Percentiles rank a stretch among this genome's conserved stretches.
phyloP scores from a whole-genome alignment of 768 basidiomycete species.

The Hemileccinum impolitum region DNA sequence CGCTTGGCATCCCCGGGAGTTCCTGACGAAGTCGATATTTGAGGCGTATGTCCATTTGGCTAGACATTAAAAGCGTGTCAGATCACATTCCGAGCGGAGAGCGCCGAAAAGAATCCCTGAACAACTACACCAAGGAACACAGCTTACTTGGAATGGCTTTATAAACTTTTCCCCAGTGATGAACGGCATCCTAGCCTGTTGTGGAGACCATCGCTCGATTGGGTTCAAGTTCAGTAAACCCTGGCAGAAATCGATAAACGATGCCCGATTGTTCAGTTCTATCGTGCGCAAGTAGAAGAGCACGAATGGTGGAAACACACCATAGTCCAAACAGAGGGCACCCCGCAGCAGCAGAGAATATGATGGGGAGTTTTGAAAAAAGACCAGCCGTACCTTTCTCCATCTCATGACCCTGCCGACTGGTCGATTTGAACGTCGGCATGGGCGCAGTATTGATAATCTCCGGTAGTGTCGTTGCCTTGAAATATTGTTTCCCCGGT shows the following conservation, averaged over 20 bases:
- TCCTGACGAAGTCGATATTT: slow-evolving; percentile 30
- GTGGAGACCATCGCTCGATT: slow-evolving; percentile 93
- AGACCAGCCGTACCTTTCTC: slow-evolving; percentile 69
- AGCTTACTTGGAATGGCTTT: slow-evolving; percentile 75
- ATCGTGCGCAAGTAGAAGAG: slow-evolving; percentile 16
- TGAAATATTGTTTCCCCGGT: slow-evolving; percentile 98
- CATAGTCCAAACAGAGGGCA: background rate
- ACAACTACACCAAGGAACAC: background rate
- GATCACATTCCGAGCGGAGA: slow-evolving; percentile 2
- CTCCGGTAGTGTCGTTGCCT: slow-evolving; percentile 87
- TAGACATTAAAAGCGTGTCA: slow-evolving; percentile 20
- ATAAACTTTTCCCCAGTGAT: slow-evolving; percentile 96
- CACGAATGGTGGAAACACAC: slow-evolving; percentile 9
- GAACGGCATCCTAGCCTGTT: slow-evolving; percentile 93
- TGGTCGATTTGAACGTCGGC: slow-evolving; percentile 74
- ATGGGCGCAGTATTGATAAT: slow-evolving; percentile 97
- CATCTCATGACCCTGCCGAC: slow-evolving; percentile 71
- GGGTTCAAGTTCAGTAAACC: slow-evolving; percentile 94
- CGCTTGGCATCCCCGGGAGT: slow-evolving; percentile 65
- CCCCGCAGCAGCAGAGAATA: no score
- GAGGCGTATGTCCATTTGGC: slow-evolving; percentile 49
- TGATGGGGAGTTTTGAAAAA: background rate
- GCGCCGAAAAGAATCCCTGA: background rate
- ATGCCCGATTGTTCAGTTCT: slow-evolving; percentile 92
- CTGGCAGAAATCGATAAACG: slow-evolving; percentile 97